Conservation (phyloP, 225 moss, liverwort and hornwort species). For the Rhytidiadelphus loreus region DNA sequence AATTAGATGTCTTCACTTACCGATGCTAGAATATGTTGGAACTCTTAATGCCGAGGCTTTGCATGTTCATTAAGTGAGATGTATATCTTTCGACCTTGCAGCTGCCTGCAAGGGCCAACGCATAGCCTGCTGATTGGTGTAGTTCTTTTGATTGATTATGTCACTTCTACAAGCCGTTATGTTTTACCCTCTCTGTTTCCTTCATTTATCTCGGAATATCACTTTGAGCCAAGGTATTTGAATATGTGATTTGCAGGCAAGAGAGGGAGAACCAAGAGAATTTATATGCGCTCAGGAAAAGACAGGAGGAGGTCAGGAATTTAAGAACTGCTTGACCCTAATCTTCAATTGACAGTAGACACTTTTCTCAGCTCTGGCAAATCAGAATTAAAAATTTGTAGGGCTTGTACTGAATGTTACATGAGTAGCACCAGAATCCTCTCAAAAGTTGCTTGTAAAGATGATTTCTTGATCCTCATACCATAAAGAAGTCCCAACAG, state of each 20-base stretch:
- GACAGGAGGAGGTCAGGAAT: slow-evolving; percentile 46
- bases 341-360: background rate
- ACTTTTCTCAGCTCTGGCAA: background rate
- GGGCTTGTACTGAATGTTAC: background rate
- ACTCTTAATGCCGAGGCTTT: background rate
- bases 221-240: background rate
- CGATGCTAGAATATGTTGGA: background rate
- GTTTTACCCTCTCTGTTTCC: background rate
- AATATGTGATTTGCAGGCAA: slow-evolving; percentile 33
- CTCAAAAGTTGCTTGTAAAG: background rate
- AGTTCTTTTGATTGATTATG: background rate
- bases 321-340: background rate
- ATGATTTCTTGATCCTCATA: background rate
- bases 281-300: slow-evolving; percentile 36
- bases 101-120: background rate
- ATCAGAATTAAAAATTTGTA: background rate
- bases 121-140: background rate
- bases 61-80: background rate
- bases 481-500: background rate
- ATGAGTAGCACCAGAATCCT: background rate
- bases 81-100: background rate
- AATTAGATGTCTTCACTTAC: background rate
- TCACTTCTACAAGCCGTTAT: background rate
- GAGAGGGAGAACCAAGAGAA: slow-evolving; percentile 60
- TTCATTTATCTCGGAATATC: background rate